These are phyloP conservation scores for Taxillus chinensis DNA, from an alignment of 164 flowering plant species.

Conservation along the genomic window DNA sequence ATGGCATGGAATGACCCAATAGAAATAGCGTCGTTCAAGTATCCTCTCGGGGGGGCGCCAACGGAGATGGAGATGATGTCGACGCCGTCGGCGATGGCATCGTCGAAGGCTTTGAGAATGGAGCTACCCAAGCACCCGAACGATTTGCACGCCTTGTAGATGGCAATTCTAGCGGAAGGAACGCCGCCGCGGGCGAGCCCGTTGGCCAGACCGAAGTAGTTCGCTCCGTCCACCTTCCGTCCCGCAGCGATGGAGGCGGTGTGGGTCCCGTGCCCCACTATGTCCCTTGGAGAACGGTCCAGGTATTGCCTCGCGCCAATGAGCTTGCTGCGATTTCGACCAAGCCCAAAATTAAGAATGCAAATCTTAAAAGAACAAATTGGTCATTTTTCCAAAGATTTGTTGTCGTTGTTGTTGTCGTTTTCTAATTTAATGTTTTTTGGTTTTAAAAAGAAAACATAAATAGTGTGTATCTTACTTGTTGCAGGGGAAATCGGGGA, in stretches of 20 bases:
- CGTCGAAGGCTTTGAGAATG: slow-evolving; percentile 27
- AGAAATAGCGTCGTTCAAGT: slow-evolving; percentile 21
- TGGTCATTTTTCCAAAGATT: background rate
- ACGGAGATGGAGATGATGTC: slow-evolving; percentile 28
- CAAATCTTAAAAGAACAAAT: background rate
- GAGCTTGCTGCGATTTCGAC: slow-evolving; percentile 20
- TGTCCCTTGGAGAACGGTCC: slow-evolving; percentile 21
- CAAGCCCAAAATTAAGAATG: background rate
- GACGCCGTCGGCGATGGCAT: slow-evolving; percentile 37
- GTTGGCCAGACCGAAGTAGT: slow-evolving; percentile 22
- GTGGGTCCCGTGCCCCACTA: slow-evolving; percentile 29
- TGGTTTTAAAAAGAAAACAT: no score
- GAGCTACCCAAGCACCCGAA: slow-evolving; percentile 16
- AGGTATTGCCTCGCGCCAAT: slow-evolving; percentile 28
- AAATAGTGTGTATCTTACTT: slow-evolving; percentile 11
- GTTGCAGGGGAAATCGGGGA: slow-evolving; percentile 34
- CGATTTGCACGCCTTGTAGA: slow-evolving; percentile 27
- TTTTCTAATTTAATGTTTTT: background rate
- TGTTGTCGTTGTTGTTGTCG: background rate
- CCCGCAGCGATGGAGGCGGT: slow-evolving; percentile 32
- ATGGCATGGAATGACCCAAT: slow-evolving; percentile 38
- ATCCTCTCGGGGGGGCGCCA: slow-evolving; percentile 6
- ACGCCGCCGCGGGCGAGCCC: slow-evolving; percentile 31
- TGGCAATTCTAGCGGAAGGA: slow-evolving; percentile 24
- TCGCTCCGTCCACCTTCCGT: slow-evolving; percentile 16